phyloP scores from a whole-genome alignment of 805 yeast genomes.

The Debaryomyces tyrocola region DNA sequence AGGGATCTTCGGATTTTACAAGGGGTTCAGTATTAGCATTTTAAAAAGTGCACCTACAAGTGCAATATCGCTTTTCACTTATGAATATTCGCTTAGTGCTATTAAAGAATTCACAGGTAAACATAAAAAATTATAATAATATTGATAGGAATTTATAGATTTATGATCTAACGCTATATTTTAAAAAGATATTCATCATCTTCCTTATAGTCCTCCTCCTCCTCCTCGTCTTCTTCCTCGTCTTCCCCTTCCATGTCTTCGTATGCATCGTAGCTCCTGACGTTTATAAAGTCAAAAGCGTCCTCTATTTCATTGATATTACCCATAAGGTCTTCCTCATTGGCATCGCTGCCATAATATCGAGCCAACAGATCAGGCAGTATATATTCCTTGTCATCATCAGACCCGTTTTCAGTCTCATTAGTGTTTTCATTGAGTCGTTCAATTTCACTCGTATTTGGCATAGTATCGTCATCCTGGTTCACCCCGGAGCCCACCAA shows the following conservation, averaged over 20 bases:
- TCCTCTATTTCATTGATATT: slow-evolving; percentile 19
- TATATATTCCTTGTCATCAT: slow-evolving; percentile 36
- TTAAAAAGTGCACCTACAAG: slow-evolving; percentile 80
- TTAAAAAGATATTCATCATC: slow-evolving; percentile 36
- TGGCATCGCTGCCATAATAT: slow-evolving; percentile 25
- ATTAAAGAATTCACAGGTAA: slow-evolving; percentile 1
- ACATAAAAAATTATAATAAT: slow-evolving; percentile 2
- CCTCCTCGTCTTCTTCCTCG: slow-evolving; percentile 15
- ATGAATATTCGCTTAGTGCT: slow-evolving; percentile 42
- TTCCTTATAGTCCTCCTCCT: slow-evolving; percentile 6
- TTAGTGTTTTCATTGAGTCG: slow-evolving; percentile 3
- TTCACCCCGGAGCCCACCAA: slow-evolving; percentile 6
- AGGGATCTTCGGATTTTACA: slow-evolving; percentile 69
- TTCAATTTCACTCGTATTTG: slow-evolving; percentile 6
- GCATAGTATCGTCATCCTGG: background rate
- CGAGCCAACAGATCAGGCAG: slow-evolving; percentile 41
- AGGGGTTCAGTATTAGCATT: slow-evolving; percentile 70
- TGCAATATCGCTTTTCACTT: slow-evolving; percentile 66
- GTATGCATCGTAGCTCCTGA: slow-evolving; percentile 17
- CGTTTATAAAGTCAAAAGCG: slow-evolving; percentile 28
- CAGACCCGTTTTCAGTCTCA: slow-evolving; percentile 18
- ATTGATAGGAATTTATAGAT: background rate
- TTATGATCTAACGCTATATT: slow-evolving; percentile 4
- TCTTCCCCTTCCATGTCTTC: slow-evolving; percentile 10
- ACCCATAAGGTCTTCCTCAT: slow-evolving; percentile 12